Percentiles rank a stretch among this genome's conserved stretches.
These are phyloP conservation scores for Dipodascus albidus DNA, from an alignment of 805 yeast species.

Conservation along the genomic window DNA sequence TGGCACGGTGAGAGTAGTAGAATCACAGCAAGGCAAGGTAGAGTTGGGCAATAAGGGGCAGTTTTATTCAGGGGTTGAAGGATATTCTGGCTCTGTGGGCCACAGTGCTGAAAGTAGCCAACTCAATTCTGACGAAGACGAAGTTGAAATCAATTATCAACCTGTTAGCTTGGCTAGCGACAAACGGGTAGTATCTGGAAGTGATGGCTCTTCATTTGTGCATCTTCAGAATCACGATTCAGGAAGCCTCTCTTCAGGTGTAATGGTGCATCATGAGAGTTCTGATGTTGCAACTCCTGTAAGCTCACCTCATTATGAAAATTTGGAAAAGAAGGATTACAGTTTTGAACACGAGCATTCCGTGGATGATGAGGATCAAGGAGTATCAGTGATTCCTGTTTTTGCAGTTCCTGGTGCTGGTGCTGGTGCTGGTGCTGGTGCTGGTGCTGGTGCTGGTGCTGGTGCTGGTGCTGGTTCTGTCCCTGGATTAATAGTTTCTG, in stretches of 20 bases:
- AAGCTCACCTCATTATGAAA: not conserved
- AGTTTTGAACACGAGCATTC: not conserved
- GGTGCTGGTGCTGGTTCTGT: too few relatives aligned
- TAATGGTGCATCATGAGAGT: not conserved
- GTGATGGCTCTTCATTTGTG: not conserved
- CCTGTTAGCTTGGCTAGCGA: too few relatives aligned
- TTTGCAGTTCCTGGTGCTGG: not conserved
- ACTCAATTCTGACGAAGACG: not conserved
- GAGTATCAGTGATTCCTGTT: not conserved
- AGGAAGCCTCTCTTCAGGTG: not conserved
- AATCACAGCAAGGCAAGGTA: not conserved
- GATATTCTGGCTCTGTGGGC: not conserved
- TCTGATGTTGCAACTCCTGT: not conserved
- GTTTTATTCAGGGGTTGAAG: not conserved
- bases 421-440: not conserved
- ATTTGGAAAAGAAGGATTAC: not conserved
- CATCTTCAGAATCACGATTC: not conserved
- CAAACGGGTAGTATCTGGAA: not conserved
- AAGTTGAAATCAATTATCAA: too few relatives aligned
- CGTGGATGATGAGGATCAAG: not conserved
- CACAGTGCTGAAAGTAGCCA: not conserved
- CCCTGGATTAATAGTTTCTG: too few relatives aligned
- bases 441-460: not conserved
- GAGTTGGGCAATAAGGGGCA: not conserved
- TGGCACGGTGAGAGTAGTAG: not conserved